These are phyloP conservation scores for Suhomyces wounanorum DNA, from an alignment of 1,139 yeast genomes.

Conservation along the genomic window DNA sequence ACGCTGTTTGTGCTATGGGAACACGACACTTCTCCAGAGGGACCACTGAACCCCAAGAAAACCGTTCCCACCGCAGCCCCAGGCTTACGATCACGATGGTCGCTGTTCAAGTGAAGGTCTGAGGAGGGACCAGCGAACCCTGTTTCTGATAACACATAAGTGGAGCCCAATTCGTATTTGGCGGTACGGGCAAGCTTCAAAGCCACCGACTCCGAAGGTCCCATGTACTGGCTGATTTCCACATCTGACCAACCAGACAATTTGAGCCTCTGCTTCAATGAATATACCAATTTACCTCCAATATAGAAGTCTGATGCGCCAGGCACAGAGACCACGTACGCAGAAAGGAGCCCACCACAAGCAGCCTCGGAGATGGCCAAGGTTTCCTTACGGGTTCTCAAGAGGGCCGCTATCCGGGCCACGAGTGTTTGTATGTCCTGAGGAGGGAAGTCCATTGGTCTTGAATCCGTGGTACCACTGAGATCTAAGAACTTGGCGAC, in stretches of 20 bases:
- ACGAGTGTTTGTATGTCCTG: constrained; percentile 52
- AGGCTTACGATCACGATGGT: constrained; percentile 12
- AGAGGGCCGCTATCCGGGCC: constrained; percentile 54
- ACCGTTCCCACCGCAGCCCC: constrained; percentile 54
- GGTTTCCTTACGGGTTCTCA: constrained; percentile 58
- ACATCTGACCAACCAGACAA: constrained; percentile 76
- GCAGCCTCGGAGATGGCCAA: constrained; percentile 85
- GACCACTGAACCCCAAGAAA: constrained; percentile 71
- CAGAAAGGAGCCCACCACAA: constrained; percentile 83
- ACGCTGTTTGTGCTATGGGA: constrained; percentile 45
- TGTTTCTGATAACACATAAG: constrained; percentile 79
- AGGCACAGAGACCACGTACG: constrained; percentile 77
- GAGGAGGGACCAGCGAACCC: constrained; percentile 84
- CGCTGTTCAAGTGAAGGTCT: constrained; percentile 37
- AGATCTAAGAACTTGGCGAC: not conserved
- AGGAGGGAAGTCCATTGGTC: constrained; percentile 61
- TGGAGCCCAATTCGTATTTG: constrained; percentile 77
- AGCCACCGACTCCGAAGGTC: constrained; percentile 80
- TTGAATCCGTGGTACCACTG: not conserved
- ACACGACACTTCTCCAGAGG: constrained; percentile 56
- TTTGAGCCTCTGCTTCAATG: constrained; percentile 70
- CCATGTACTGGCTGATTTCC: constrained; percentile 72
- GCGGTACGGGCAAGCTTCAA: constrained; percentile 75
- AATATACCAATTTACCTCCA: constrained; percentile 81
- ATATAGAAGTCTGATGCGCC: constrained; percentile 84